phyloP scores from a whole-genome alignment of 78 protist genomes.

The Planoprotostelium fungivorum region DNA sequence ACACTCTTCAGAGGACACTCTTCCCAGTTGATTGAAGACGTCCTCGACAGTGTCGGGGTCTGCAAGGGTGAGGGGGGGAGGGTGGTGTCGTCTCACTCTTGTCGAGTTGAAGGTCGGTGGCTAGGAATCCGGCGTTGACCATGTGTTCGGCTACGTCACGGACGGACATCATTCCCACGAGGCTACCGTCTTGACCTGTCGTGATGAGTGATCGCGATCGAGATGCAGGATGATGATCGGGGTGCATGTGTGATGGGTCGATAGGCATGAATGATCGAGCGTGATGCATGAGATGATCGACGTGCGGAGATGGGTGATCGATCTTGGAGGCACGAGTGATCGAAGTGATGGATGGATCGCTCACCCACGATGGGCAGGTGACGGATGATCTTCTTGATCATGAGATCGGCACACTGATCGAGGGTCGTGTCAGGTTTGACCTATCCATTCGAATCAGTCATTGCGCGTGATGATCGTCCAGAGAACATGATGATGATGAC shows the following conservation, averaged over 20 bases:
- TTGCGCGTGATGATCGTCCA: no score
- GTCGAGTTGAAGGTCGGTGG: neutral
- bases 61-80: neutral
- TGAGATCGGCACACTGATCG: neutral
- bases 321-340: no score
- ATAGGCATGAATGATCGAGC: no score
- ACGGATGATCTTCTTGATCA: neutral
- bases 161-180: neutral
- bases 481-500: no score
- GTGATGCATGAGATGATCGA: no score
- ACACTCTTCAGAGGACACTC: neutral
- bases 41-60: neutral
- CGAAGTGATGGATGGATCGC: neutral
- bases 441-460: no score
- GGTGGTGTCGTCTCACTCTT: neutral
- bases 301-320: no score
- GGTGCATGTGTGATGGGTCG: no score
- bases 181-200: neutral
- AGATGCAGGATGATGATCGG: no score
- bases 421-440: neutral
- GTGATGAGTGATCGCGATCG: no score
- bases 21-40: neutral
- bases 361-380: neutral
- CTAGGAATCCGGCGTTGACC: neutral
- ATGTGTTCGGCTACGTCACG: neutral